These are phyloP conservation scores for Hygrocybe coccinea DNA, from an alignment of 768 basidiomycete species.

Conservation along the genomic window DNA sequence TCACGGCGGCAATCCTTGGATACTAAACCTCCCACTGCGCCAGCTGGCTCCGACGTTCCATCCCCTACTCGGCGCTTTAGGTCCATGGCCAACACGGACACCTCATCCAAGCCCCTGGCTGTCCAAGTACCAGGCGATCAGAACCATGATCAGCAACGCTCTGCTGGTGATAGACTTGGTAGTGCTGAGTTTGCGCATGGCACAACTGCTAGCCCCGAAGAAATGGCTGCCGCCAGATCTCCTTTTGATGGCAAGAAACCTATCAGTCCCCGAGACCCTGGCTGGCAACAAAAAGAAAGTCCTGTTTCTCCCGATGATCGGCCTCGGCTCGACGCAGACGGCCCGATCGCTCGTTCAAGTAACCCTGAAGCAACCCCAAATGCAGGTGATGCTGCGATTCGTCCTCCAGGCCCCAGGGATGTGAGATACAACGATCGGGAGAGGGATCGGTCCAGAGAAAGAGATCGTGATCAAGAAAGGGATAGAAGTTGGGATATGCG, in stretches of 20 bases:
- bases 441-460: constrained; percentile 35
- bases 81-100: constrained; percentile 5
- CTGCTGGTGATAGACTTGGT: constrained; percentile 18
- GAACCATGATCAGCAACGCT: not conserved
- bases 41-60: constrained; percentile 11
- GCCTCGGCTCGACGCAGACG: constrained; percentile 25
- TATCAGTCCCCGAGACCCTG: constrained; percentile 17
- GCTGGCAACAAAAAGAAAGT: constrained; percentile 28
- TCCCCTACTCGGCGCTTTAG: constrained; percentile 8
- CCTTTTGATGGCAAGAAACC: constrained; percentile 26
- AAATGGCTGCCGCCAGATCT: constrained; percentile 21
- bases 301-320: constrained; percentile 25
- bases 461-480: constrained; percentile 37
- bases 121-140: not conserved
- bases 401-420: constrained; percentile 23
- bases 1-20: constrained; percentile 10
- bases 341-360: constrained; percentile 11
- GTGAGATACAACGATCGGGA: constrained; percentile 31
- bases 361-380: constrained; percentile 15
- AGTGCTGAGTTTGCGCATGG: constrained; percentile 28
- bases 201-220: constrained; percentile 13
- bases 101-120: not conserved
- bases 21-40: constrained; percentile 2
- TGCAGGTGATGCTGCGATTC: constrained; percentile 15
- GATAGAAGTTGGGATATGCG: constrained; percentile 18